These are phyloP conservation scores for Amauroascus niger DNA, from an alignment of 2,329 filamentous ascomycete species.

Conservation along the genomic window DNA sequence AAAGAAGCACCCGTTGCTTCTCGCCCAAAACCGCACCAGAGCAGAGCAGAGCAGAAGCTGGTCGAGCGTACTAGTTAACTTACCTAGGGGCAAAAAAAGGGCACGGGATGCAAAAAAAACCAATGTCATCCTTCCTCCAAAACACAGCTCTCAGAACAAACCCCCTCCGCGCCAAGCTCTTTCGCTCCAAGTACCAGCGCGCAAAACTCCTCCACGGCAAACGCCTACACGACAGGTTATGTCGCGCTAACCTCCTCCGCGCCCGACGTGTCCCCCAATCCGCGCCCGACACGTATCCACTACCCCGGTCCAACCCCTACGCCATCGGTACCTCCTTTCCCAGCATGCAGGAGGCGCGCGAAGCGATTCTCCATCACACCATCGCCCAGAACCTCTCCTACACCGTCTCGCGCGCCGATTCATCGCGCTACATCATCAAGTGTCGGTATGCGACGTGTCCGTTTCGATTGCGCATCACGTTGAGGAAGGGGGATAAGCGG, in stretches of 20 bases:
- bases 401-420: constrained; percentile 15
- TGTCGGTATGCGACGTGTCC: constrained; percentile 6
- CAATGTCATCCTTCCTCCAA: constrained; percentile 10
- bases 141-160: constrained; percentile 7
- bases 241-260: constrained; percentile 3
- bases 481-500: constrained; percentile 1
- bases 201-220: constrained; percentile 8
- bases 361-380: constrained; percentile 21
- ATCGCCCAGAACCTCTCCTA: constrained; percentile 14
- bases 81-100: no score
- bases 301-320: constrained; percentile 15
- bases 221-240: neutral
- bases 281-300: neutral
- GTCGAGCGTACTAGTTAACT: no score
- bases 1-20: neutral
- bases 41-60: no score
- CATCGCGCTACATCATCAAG: constrained; percentile 9
- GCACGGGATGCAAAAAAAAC: neutral
- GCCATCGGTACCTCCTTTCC: constrained; percentile 28
- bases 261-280: neutral
- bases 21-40: no score
- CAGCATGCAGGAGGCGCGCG: constrained; percentile 14
- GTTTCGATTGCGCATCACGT: constrained; percentile 7
- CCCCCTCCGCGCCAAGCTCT: constrained; percentile 7
- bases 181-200: constrained; percentile 10